phyloP scores from a whole-genome alignment of 768 basidiomycete species.

The Lanmaoa pseudosensibilis region DNA sequence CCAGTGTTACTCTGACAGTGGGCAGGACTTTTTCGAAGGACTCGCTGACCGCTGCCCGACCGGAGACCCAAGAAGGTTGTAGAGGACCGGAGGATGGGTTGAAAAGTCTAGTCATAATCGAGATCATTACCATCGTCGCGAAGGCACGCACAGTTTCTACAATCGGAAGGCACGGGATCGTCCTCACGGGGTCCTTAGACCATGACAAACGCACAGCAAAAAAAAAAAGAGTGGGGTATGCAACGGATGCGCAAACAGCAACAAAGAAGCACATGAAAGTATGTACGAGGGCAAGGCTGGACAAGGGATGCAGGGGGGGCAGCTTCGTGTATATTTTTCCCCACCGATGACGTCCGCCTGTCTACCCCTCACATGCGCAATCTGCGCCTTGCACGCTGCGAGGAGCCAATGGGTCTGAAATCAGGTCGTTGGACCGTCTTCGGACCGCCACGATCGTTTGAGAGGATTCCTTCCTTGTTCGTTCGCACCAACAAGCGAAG shows the following conservation, averaged over 20 bases:
- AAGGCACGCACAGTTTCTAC: background rate
- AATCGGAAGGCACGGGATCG: too few species aligned
- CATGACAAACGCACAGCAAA: background rate
- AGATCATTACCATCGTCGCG: too few species aligned
- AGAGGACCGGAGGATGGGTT: too few species aligned
- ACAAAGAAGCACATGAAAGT: constrained; percentile 1
- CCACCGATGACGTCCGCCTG: background rate
- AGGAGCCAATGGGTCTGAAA: background rate
- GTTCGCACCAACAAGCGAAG: constrained; percentile 30
- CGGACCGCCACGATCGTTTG: constrained; percentile 30
- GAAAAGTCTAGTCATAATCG: too few species aligned
- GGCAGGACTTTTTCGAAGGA: too few species aligned
- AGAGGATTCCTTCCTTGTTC: constrained; percentile 19
- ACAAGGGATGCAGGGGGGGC: too few species aligned
- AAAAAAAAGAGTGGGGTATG: constrained; percentile 2
- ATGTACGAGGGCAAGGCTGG: background rate
- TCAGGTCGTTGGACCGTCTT: constrained; percentile 23
- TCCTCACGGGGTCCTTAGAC: background rate
- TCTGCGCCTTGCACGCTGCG: background rate
- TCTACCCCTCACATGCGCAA: background rate
- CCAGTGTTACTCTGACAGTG: too few species aligned
- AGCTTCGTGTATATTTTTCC: background rate
- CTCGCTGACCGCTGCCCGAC: too few species aligned
- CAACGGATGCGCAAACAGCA: background rate
- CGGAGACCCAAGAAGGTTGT: too few species aligned